Conservation (phyloP, 768 basidiomycete genomes). For the Rhodotorula diobovata region DNA sequence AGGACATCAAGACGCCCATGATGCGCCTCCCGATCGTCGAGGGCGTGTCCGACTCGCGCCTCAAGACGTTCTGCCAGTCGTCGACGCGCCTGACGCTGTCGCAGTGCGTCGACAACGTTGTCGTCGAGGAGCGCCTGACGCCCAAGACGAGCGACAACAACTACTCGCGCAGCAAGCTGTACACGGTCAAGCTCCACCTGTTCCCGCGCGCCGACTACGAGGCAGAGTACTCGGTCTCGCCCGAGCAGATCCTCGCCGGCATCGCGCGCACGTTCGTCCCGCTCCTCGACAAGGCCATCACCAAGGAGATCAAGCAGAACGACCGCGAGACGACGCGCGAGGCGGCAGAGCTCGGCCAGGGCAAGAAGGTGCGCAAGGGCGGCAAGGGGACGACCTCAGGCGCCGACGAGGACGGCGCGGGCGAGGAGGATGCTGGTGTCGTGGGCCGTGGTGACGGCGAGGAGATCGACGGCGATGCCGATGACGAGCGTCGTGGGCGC, state of each 20-base stretch:
- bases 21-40: constrained; percentile 72
- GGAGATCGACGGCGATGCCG: constrained; percentile 74
- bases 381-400: constrained; percentile 51
- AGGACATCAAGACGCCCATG: constrained; percentile 91
- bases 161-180: constrained; percentile 67
- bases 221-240: constrained; percentile 71
- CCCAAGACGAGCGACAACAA: constrained; percentile 54
- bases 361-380: constrained; percentile 55
- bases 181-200: constrained; percentile 74
- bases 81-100: constrained; percentile 80
- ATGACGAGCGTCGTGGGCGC: constrained; percentile 66
- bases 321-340: constrained; percentile 73
- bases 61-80: constrained; percentile 71
- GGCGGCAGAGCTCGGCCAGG: constrained; percentile 66
- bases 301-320: constrained; percentile 76
- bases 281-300: constrained; percentile 77
- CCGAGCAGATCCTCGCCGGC: constrained; percentile 65
- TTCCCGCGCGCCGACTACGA: constrained; percentile 80
- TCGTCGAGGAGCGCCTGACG: constrained; percentile 71
- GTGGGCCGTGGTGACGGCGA: constrained; percentile 51
- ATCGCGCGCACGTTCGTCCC: constrained; percentile 73
- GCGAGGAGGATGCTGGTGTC: constrained; percentile 59
- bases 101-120: constrained; percentile 76
- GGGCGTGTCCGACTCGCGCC: constrained; percentile 56
- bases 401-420: constrained; percentile 54